Evolutionary conservation across 1,284 basidiomycete genomes (phyloP).

Genomic region (Moniliella sp.): DNA sequence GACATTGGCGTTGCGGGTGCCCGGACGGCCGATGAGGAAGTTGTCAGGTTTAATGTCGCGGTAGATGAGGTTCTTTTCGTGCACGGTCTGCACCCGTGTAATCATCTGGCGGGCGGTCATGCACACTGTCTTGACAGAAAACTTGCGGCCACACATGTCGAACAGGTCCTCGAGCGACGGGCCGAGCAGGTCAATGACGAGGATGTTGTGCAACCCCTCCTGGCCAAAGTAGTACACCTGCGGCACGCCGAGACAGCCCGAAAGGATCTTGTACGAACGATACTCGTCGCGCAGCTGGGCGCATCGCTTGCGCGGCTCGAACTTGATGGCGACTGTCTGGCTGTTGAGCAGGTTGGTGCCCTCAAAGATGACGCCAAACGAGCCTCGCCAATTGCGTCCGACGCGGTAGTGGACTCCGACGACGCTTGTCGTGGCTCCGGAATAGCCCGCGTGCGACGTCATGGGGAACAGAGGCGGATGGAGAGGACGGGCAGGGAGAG

Average conservation of each 20-base stretch:
- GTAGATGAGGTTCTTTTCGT: conserved; percentile 90
- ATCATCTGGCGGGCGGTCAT: conserved; percentile 87
- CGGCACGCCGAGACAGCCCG: conserved; percentile 70
- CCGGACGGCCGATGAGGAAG: conserved; percentile 73
- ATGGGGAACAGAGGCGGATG: no score
- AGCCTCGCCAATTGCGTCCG: conserved; percentile 55
- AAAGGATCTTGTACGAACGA: conserved; percentile 80
- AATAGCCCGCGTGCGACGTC: no score
- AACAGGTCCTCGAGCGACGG: conserved; percentile 82
- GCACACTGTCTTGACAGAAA: conserved; percentile 80
- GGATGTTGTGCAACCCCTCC: conserved; percentile 87
- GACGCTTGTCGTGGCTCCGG: conserved; percentile 28
- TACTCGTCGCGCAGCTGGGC: conserved; percentile 89
- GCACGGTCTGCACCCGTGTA: conserved; percentile 64
- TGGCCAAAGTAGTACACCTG: conserved; percentile 95
- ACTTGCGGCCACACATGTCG: conserved; percentile 77
- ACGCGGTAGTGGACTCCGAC: conserved; percentile 54
- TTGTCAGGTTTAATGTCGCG: conserved; percentile 95
- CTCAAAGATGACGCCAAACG: conserved; percentile 83
- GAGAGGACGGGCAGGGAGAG: no score
- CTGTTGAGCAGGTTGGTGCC: conserved; percentile 1
- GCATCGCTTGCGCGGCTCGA: conserved; percentile 71
- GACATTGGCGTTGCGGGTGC: conserved; percentile 61
- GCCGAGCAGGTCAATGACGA: conserved; percentile 82
- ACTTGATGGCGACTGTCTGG: conserved; percentile 5